A percentile compares a stretch with the other conserved stretches of the same genome.
Evolutionary conservation across 1,139 yeast species (phyloP).

Genomic region (Geotrichum klebahnii): DNA sequence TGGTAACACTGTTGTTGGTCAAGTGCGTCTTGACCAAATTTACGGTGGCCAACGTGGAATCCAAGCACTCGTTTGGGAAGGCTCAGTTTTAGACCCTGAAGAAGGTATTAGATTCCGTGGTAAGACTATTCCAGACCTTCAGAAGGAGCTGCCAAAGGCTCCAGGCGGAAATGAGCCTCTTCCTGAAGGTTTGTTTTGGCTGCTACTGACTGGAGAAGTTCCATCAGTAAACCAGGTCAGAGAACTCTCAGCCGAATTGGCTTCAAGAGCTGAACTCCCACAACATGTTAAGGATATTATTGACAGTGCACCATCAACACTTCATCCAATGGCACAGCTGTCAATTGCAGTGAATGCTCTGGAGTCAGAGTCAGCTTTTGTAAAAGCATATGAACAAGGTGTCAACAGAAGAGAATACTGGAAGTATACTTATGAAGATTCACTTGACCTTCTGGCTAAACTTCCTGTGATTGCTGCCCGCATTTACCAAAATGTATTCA

Average conservation of each 20-base stretch:
- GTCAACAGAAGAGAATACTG: slow-evolving; percentile 84
- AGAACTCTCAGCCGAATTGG: slow-evolving; percentile 75
- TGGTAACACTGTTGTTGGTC: slow-evolving; percentile 41
- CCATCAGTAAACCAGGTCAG: slow-evolving; percentile 75
- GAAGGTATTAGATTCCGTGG: slow-evolving; percentile 56
- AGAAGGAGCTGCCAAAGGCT: slow-evolving; percentile 44
- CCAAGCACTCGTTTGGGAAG: slow-evolving; percentile 52
- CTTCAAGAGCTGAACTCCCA: slow-evolving; percentile 77
- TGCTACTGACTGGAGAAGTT: slow-evolving; percentile 82
- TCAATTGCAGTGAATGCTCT: slow-evolving; percentile 89
- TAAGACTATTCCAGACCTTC: slow-evolving; percentile 51
- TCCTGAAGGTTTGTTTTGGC: slow-evolving; percentile 93
- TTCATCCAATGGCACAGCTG: slow-evolving; percentile 97
- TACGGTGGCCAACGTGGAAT: slow-evolving; percentile 58
- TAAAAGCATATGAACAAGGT: slow-evolving; percentile 86
- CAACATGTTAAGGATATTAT: slow-evolving; percentile 77
- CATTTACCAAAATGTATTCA: slow-evolving; percentile 86
- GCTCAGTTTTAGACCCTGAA: slow-evolving; percentile 51
- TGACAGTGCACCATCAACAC: slow-evolving; percentile 75
- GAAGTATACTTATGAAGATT: slow-evolving; percentile 90
- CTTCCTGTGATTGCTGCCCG: slow-evolving; percentile 90
- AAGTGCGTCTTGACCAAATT: slow-evolving; percentile 44
- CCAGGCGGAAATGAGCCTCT: slow-evolving; percentile 50
- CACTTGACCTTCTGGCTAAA: slow-evolving; percentile 81
- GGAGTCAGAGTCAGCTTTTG: slow-evolving; percentile 85